Conservation (phyloP, 129 eudicot genomes). For the Cynara cardunculus region DNA sequence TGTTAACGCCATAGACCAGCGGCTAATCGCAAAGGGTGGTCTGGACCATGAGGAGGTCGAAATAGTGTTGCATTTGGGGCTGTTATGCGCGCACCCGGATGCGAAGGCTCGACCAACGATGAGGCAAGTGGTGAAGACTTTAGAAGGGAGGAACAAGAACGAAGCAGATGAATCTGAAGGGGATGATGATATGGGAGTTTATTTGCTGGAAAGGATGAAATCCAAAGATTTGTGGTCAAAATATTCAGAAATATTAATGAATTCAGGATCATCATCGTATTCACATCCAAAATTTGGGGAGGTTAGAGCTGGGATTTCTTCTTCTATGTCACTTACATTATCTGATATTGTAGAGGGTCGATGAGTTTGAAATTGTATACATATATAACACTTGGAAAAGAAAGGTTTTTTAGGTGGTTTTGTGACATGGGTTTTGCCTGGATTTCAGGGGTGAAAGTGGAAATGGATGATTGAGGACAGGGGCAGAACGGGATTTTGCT, state of each 20-base stretch:
- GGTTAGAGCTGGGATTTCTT: constrained; percentile 46
- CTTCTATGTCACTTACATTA: constrained; percentile 52
- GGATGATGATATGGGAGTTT: constrained; percentile 49
- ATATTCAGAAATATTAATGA: constrained; percentile 25
- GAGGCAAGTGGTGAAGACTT: constrained; percentile 62
- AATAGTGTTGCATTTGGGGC: constrained; percentile 57
- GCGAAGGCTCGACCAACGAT: constrained; percentile 52
- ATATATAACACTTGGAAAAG: neutral
- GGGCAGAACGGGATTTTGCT: constrained; percentile 1
- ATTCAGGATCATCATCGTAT: constrained; percentile 30
- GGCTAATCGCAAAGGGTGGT: constrained; percentile 29
- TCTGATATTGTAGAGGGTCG: constrained; percentile 53
- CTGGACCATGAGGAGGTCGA: constrained; percentile 52
- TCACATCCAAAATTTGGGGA: constrained; percentile 62
- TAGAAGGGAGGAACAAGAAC: constrained; percentile 50
- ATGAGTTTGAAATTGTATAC: constrained; percentile 21
- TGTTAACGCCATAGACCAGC: constrained; percentile 37
- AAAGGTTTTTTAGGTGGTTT: constrained; percentile 1
- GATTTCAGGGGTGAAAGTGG: constrained; percentile 23
- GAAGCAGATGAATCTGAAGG: constrained; percentile 53
- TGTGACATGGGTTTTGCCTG: constrained; percentile 32
- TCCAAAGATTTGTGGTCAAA: constrained; percentile 38
- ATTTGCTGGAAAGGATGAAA: constrained; percentile 47
- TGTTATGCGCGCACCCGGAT: constrained; percentile 64
- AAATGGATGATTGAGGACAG: neutral